phyloP scores from a whole-genome alignment of 495 filamentous ascomycete species.

The Penicillium dipodomyicola region DNA sequence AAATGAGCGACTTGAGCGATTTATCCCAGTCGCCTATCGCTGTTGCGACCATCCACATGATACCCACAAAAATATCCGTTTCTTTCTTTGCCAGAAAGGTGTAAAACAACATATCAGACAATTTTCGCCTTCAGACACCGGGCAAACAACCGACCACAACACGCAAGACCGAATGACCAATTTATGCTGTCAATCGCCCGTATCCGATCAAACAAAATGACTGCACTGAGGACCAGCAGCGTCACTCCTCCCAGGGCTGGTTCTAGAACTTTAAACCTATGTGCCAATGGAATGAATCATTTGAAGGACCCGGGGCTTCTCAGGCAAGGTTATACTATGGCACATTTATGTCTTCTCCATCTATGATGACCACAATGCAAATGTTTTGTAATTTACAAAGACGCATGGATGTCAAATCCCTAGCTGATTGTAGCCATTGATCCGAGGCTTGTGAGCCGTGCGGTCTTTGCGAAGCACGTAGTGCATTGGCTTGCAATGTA shows the following conservation, averaged over 20 bases:
- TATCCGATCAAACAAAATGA: not conserved
- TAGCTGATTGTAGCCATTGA: not conserved
- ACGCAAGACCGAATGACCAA: not conserved
- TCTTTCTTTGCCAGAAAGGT: not conserved
- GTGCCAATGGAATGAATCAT: not conserved
- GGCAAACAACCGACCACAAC: not conserved
- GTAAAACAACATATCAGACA: not conserved
- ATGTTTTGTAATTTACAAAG: not conserved
- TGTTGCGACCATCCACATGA: constrained; percentile 3
- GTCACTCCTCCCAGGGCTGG: not conserved
- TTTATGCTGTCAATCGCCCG: not conserved
- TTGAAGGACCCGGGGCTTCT: not conserved
- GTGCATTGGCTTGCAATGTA: constrained; percentile 1
- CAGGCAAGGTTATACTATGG: not conserved
- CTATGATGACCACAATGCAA: not conserved
- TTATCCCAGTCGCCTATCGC: not conserved
- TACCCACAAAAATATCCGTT: constrained; percentile 7
- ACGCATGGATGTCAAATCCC: not conserved
- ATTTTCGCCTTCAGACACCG: not conserved
- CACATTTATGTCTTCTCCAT: not conserved
- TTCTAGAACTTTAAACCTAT: not conserved
- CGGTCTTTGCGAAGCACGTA: not conserved
- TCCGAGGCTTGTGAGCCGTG: not conserved
- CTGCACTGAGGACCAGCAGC: not conserved
- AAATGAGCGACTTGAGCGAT: constrained; percentile 18